Base-by-base conservation (phyloP, 768 basidiomycete genomes). In the Tephrocybe sp. region DNA sequence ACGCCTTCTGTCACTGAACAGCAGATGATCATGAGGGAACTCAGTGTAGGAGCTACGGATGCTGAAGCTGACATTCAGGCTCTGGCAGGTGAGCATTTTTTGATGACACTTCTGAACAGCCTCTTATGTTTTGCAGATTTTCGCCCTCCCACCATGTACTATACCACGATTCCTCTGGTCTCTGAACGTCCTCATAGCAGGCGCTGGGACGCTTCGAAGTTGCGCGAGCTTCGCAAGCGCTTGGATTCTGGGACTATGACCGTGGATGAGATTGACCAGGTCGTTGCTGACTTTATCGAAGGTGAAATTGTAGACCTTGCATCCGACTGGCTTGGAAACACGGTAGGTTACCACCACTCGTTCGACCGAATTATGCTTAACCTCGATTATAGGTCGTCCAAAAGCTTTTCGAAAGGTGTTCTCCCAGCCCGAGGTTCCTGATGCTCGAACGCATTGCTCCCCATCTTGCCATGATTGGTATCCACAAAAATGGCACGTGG, bases 401-500 rank as follows among this genome's bases (percentile, higher is more conserved):
- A 76, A 98, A 98, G 68, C 73, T 99, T 12, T 99, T 96, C 61
- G 96, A 98, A 68, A 86, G 82, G 62, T 92, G 91, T 64, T 89
- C 91, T 12, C 69, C 83, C 34, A 71, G 62, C 3, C 85, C 93
- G 26, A 78, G 94, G 59, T 80, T 92, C 55, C 85, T 86, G 13
- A 95, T 99, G 90, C 75, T 99, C 48, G 95, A 98, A 61, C 85
- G 95, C 43, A 87, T 98, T 54, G 81, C 84, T 3, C 97, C 97
- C 42, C 89, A 96, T 65, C 75, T 99, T 35, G 96, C 96, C 19
- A 91, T 92, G 83, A 97, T 98, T 57, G 97, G 97, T 22, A 94
- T 96, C 49, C 97, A 99, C 77, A 98, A 98, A 76, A 98, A 99
- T 59, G 97, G 97, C 23, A 99, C 97, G 0, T 98, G 97, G 97